Conservation (phyloP, 257 asterid genomes). For the Lycium barbarum region DNA sequence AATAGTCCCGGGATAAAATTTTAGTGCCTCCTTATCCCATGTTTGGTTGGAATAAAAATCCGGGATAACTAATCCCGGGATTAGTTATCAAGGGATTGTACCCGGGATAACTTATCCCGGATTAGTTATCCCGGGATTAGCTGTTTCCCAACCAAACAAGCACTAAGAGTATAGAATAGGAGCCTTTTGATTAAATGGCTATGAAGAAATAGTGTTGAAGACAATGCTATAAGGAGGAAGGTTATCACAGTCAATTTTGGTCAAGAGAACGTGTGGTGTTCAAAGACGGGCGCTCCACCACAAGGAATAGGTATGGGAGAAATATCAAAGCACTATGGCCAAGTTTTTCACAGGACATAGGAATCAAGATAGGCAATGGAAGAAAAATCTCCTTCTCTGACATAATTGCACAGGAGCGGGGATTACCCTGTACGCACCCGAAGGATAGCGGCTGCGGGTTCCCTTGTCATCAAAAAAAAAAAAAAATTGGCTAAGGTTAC, state of each 20-base stretch:
- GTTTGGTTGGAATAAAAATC: too few species aligned
- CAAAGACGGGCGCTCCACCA: neutral
- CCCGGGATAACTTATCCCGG: too few species aligned
- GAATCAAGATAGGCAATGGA: conserved; percentile 20
- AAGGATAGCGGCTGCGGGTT: too few species aligned
- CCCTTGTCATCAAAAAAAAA: too few species aligned
- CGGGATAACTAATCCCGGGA: too few species aligned
- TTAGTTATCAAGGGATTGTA: too few species aligned
- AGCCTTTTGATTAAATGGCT: neutral
- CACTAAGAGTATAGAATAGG: neutral
- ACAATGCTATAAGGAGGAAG: conserved; percentile 1
- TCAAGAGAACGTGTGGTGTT: neutral
- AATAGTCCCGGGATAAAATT: too few species aligned
- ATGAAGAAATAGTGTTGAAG: neutral
- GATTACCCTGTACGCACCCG: too few species aligned
- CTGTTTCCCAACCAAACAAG: too few species aligned
- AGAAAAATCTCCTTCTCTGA: neutral
- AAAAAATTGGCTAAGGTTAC: neutral
- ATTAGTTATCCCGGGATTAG: too few species aligned
- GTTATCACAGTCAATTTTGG: neutral
- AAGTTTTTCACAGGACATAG: neutral
- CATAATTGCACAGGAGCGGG: neutral
- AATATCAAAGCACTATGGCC: neutral
- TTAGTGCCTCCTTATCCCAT: too few species aligned
- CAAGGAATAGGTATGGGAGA: neutral